phyloP scores from a whole-genome alignment of 192 early-diverging fungal species.

The Mortierella claussenii region DNA sequence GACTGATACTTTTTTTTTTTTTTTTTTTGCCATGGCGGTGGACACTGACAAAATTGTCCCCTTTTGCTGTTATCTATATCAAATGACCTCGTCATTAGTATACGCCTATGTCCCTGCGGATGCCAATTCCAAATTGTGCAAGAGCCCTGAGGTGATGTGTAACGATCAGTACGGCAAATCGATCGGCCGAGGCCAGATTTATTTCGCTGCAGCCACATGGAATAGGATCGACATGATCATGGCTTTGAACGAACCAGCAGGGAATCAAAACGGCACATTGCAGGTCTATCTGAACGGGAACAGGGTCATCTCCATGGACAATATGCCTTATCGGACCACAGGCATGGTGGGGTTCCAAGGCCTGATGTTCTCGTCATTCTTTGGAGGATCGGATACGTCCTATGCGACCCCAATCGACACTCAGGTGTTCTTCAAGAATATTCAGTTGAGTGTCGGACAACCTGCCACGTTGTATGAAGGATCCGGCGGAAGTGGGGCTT shows the following conservation, averaged over 20 bases:
- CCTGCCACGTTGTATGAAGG: slow-evolving; percentile 46
- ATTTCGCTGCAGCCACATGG: slow-evolving; percentile 54
- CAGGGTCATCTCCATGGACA: slow-evolving; percentile 39
- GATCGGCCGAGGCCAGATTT: slow-evolving; percentile 58
- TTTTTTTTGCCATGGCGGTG: not conserved
- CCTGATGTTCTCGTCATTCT: slow-evolving; percentile 64
- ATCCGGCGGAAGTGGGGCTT: slow-evolving; percentile 6
- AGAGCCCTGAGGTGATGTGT: slow-evolving; percentile 40
- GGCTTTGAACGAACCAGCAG: slow-evolving; percentile 48
- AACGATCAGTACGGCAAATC: slow-evolving; percentile 62
- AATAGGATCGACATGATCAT: slow-evolving; percentile 56
- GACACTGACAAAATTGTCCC: no score
- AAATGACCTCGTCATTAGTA: no score
- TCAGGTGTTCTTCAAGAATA: slow-evolving; percentile 56
- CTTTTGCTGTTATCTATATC: no score
- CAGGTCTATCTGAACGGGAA: slow-evolving; percentile 57
- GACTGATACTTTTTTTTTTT: not conserved
- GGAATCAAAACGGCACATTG: slow-evolving; percentile 52
- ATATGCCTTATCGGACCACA: slow-evolving; percentile 52
- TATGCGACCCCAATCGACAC: slow-evolving; percentile 55
- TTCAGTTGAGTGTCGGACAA: slow-evolving; percentile 55
- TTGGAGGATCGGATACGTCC: slow-evolving; percentile 54
- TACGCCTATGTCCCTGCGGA: slow-evolving; percentile 60
- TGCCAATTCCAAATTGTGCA: slow-evolving; percentile 44
- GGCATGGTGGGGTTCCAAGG: slow-evolving; percentile 57